Conservation (phyloP, 805 yeast species). For the Candida alai region DNA sequence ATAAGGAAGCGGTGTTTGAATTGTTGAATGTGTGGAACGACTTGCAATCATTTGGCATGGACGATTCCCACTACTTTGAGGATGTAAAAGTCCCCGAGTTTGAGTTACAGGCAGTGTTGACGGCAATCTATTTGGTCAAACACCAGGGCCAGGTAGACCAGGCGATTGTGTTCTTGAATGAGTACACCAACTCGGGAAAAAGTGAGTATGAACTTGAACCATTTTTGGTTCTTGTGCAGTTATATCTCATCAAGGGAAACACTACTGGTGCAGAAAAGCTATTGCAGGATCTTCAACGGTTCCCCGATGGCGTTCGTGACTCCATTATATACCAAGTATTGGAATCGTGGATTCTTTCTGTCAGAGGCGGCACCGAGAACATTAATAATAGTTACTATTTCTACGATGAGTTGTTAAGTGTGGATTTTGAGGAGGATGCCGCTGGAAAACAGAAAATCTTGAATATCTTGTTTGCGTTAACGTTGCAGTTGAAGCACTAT, state of each 20-base stretch:
- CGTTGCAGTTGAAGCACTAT: conserved; percentile 71
- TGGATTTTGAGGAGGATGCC: conserved; percentile 32
- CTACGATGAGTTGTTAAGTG: conserved; percentile 75
- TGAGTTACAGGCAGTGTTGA: conserved; percentile 41
- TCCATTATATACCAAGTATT: conserved; percentile 72
- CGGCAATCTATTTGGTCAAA: conserved; percentile 35
- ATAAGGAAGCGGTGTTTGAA: conserved; percentile 30
- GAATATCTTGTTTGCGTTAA: conserved; percentile 63
- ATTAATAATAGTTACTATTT: conserved; percentile 48
- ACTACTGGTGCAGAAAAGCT: conserved; percentile 30
- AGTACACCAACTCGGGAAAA: conserved; percentile 17
- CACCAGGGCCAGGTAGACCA: conserved; percentile 33
- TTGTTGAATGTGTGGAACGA: conserved; percentile 42
- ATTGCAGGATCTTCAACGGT: conserved; percentile 24
- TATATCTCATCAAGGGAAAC: conserved; percentile 36
- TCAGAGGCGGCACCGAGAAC: conserved; percentile 40
- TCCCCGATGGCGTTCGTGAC: conserved; percentile 46
- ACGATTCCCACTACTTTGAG: conserved; percentile 40
- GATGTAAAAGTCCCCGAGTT: conserved; percentile 30
- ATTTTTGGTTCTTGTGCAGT: conserved; percentile 37
- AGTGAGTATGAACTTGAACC: conserved; percentile 36
- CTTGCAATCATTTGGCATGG: conserved; percentile 40
- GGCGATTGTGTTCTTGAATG: conserved; percentile 29
- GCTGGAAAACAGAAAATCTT: conserved; percentile 38
- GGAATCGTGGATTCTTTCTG: conserved; percentile 59